Conservation (phyloP, 495 filamentous ascomycete genomes). For the Aspergillus affinis region DNA sequence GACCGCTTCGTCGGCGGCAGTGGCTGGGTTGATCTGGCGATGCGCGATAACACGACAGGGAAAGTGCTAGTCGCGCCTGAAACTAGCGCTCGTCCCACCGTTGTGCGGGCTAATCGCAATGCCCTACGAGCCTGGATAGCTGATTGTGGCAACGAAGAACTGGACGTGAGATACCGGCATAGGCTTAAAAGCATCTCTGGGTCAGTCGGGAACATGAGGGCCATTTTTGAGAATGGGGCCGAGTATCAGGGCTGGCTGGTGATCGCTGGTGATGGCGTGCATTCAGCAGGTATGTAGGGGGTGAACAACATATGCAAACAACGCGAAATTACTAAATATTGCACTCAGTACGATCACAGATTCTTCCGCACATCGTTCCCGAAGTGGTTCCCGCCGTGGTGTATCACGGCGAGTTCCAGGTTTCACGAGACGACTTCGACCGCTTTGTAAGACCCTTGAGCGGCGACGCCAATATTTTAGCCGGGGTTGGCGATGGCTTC, state of each 20-base stretch:
- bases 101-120: slow-evolving; percentile 17
- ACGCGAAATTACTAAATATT: no score
- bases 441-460: slow-evolving; percentile 1
- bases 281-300: slow-evolving; percentile 11
- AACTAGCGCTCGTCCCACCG: no score
- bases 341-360: background rate
- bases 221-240: slow-evolving; percentile 12
- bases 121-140: slow-evolving; percentile 13
- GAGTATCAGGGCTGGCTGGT: slow-evolving; percentile 8
- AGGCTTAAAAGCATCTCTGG: slow-evolving; percentile 7
- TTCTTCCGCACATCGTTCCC: slow-evolving; percentile 5
- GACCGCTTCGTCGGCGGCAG: no score
- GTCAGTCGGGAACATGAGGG: background rate
- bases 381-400: slow-evolving; percentile 9
- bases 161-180: slow-evolving; percentile 16
- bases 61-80: no score
- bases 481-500: slow-evolving; percentile 17
- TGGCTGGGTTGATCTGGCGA: no score
- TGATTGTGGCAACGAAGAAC: slow-evolving; percentile 10
- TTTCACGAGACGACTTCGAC: slow-evolving; percentile 11
- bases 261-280: slow-evolving; percentile 14
- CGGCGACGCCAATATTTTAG: slow-evolving; percentile 10
- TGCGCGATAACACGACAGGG: no score
- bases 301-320: no score
- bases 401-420: slow-evolving; percentile 14